These are phyloP conservation scores for Pyrus betulifolia DNA, from an alignment of 306 rosid genomes.

Conservation along the genomic window DNA sequence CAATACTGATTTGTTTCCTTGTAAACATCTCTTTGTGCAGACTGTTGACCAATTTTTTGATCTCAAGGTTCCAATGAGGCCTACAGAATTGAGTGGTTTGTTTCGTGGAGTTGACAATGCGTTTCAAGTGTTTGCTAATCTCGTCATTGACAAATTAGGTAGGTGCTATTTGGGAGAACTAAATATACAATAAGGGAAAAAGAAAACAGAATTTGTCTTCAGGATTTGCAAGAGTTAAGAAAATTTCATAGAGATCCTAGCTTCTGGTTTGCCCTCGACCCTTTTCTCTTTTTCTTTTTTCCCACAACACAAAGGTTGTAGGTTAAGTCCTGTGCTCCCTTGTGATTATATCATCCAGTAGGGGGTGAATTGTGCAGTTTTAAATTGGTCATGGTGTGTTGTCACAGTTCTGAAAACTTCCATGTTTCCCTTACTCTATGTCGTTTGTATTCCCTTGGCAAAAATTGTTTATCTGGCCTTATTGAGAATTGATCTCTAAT, in stretches of 20 bases:
- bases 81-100: slow-evolving; percentile 75
- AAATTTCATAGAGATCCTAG: background rate
- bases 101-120: slow-evolving; percentile 96
- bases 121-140: slow-evolving; percentile 76
- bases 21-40: slow-evolving; percentile 41
- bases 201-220: background rate
- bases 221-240: background rate
- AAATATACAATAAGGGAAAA: background rate
- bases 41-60: slow-evolving; percentile 91
- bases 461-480: background rate
- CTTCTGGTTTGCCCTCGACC: background rate
- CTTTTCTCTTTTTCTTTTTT: background rate
- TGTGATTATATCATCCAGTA: background rate
- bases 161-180: slow-evolving; percentile 15
- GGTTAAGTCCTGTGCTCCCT: background rate
- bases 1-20: background rate
- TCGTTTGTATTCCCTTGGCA: background rate
- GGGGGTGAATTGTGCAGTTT: background rate
- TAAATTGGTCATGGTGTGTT: background rate
- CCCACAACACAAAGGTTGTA: background rate
- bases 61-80: slow-evolving; percentile 94
- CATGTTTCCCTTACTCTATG: background rate
- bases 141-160: slow-evolving; percentile 69
- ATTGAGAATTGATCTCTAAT: background rate
- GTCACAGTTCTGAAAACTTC: background rate